phyloP scores from a whole-genome alignment of 129 eudicot species.

The Smallanthus sonchifolius region DNA sequence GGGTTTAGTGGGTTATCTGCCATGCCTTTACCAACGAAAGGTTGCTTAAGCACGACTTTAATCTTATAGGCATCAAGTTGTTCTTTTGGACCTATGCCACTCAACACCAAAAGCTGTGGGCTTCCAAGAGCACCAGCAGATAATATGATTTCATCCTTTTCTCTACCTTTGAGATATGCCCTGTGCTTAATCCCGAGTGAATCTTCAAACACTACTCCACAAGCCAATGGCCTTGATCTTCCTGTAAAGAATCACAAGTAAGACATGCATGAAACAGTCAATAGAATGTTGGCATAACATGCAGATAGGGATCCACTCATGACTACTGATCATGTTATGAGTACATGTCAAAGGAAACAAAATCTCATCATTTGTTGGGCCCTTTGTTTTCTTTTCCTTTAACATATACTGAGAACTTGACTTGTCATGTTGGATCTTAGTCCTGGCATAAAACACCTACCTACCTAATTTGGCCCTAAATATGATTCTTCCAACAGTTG shows the following conservation, averaged over 20 bases:
- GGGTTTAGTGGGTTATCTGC: conserved; percentile 59
- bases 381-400: too few relatives aligned
- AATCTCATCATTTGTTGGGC: too few relatives aligned
- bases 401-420: too few relatives aligned
- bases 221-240: conserved; percentile 43
- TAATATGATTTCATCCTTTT: conserved; percentile 48
- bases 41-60: conserved; percentile 41
- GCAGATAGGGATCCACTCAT: too few relatives aligned
- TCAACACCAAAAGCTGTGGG: conserved; percentile 59
- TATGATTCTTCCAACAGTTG: neutral
- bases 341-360: too few relatives aligned
- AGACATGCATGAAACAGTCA: neutral
- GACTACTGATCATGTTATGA: too few relatives aligned
- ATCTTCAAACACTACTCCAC: conserved; percentile 57
- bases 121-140: conserved; percentile 66
- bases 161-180: conserved; percentile 36
- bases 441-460: neutral
- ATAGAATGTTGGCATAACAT: neutral
- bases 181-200: conserved; percentile 42
- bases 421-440: too few relatives aligned
- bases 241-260: conserved; percentile 29
- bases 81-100: conserved; percentile 60
- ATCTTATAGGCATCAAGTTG: conserved; percentile 50
- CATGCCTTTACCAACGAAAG: conserved; percentile 61
- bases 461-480: neutral